Conservation (phyloP, 768 basidiomycete genomes). For the Lactifluus pinguis region DNA sequence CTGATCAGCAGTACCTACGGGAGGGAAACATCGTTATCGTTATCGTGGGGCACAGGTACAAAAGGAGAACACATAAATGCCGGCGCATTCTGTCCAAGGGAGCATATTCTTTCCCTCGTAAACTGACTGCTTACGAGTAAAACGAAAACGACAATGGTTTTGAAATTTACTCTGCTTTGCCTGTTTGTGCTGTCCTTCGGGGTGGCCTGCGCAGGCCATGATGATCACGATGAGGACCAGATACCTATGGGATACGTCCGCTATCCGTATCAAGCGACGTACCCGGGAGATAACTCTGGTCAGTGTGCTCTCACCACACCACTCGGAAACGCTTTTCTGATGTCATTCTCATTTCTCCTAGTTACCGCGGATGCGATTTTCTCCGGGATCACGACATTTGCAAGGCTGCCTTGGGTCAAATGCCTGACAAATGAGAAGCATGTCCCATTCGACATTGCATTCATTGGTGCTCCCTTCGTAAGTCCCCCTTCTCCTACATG, state of each 20-base stretch:
- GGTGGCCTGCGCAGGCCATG: slow-evolving; percentile 25
- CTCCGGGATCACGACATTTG: slow-evolving; percentile 78
- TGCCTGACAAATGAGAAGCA: slow-evolving; percentile 60
- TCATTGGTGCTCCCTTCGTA: slow-evolving; percentile 74
- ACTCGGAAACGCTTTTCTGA: background rate
- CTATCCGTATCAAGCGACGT: slow-evolving; percentile 53
- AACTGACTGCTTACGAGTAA: background rate
- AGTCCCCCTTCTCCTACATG: slow-evolving; percentile 14
- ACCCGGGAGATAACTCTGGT: slow-evolving; percentile 55
- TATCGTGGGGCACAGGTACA: background rate
- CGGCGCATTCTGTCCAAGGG: background rate
- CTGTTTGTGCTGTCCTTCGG: slow-evolving; percentile 8
- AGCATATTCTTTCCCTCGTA: background rate
- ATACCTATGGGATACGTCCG: slow-evolving; percentile 59
- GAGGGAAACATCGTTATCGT: background rate
- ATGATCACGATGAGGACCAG: slow-evolving; percentile 38
- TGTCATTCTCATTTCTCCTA: slow-evolving; percentile 21
- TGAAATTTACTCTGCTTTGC: background rate
- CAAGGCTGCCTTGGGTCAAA: slow-evolving; percentile 75
- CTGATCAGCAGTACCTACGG: background rate
- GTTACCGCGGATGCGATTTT: slow-evolving; percentile 75
- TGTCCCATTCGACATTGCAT: slow-evolving; percentile 65
- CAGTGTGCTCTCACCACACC: background rate
- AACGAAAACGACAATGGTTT: background rate
- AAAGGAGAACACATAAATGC: slow-evolving; percentile 5